Evolutionary conservation across 768 basidiomycete genomes (phyloP), one percentile per base, ranked within the genome.

Genomic region (Suillus brevipes): DNA sequence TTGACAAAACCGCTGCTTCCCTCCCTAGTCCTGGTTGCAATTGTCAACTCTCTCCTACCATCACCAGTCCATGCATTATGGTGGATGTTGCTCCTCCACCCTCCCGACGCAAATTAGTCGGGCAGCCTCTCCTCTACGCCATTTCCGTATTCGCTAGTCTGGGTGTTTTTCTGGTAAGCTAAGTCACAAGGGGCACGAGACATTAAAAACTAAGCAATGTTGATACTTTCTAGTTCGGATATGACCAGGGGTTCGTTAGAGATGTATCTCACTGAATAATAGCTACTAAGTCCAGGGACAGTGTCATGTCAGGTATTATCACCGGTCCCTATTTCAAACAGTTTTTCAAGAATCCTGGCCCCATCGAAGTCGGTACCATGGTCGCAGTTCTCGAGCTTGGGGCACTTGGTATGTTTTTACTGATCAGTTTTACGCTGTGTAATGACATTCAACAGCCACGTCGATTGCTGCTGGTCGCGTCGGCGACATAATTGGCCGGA

Each of bases 301-400:
- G 92, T 66, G 92, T 94, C 74, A 94, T 94, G 89, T 90, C 89
- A 68, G 95, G 95, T 36, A 88, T 97, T 68, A 96, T 98, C 76
- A 97, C 90, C 34, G 90, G 90, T 0, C 90, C 90, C 25, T 84
- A 93, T 75, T 94, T 94, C 78, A 85, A 82, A 68, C 85, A 88
- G 62, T 96, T 86, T 78, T 96, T 98, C 81, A 80, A 91, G 65
- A 84, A 88, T 23, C 95, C 94, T 20, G 84, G 84, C 18, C 82
- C 90, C 0, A 78, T 90, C 59, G 85, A 90, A 71, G 77, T 95
- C 28, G 95, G 94, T n/a, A 94, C 92, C 23, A 95, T 98, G 91
- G 95, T 97, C 47, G 93, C 95, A n/a, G 89, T 96, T 6, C 80
- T 97, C 40, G 95, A 98, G 77, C 84, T 98, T 42, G 95, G 95